Evolutionary conservation across 192 early-diverging fungal genomes (phyloP), one percentile per base, ranked within the genome.

Genomic region (Coemansia sp.): DNA sequence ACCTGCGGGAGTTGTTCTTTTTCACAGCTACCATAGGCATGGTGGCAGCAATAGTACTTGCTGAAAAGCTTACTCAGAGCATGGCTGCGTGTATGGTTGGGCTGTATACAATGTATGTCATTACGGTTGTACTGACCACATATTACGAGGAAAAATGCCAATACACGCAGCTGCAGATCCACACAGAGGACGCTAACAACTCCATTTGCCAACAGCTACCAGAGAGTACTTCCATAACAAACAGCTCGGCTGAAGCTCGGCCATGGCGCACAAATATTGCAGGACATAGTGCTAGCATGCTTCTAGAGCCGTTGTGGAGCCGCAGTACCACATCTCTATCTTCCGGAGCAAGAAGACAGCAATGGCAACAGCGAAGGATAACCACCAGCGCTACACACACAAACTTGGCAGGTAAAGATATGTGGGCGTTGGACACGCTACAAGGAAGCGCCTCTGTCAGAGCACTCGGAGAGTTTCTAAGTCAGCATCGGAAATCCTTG

Each of bases 1-100:
- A 95, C 55, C 58, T 94, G 15, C 84, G 93, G n/a, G 94, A 96
- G 72, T 76, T 92, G 8, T 79, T 78, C 7, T 93, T 95, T 57
- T 96, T 95, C 64, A 81, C 67, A 8, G 65, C 67, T 1, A 73
- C 83, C 2, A 55, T 77, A 4, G 56, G 63, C 43, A 61, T 75
- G 53, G 65, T 81, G 12, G 63, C 73, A 6, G 63, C 58, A 13
- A 68, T 78, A 28, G 75, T 74, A 16, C 42, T 77, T 18, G 57
- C 60, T 0, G 68, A 72, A 23, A 43, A 66, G 31, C 68, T 84
- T 29, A 64, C 77, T 31, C 66, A 39, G 30, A 56, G 55, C 26
- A 63, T 78, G 45, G 75, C 79, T 21, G 53, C 74, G 3, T 70
- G 61, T 39, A 74, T 84, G 74, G 68, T 84, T 20, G 72, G 61